Evolutionary conservation across 2,329 filamentous ascomycete species (phyloP), one percentile per base, ranked within the genome.

Genomic region (Pseudogymnoascus pannorum): DNA sequence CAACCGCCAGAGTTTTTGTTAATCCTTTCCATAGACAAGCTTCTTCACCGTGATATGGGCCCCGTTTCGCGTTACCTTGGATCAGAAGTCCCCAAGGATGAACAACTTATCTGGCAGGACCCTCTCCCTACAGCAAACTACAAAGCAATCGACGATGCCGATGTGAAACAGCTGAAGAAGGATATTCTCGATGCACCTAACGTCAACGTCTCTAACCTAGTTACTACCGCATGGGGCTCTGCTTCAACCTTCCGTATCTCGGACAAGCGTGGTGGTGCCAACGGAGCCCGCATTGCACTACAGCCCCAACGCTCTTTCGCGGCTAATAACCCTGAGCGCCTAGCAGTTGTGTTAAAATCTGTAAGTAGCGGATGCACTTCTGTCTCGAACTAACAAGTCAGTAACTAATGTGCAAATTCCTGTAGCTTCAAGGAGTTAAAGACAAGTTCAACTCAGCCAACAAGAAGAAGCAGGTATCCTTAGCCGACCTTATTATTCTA

Each of bases 261-360:
- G 66, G 81, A 84, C 75, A 84, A 84, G 78, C 81, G 81, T 69
- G 81, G 81, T 68, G 81, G 81, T 69, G 81, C 81, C 72, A 84
- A 84, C 65, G 81, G 81, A 67, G 81, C 78, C 48, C 81, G 81
- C 66, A 83, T 84, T 65, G 80, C 81, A 51, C 79, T 84, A 12
- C 74, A 74, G 61, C 81, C 81, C 20, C 79, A 82, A 73, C 80
- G 78, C 65, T 71, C 79, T 65, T 84, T 81, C 81, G 72, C 80
- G 69, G 76, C 80, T 65, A 84, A 84, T 76, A 81, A 82, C 73
- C 80, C 80, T 66, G 74, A 7, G 76, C 81, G 71, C 72, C 83
- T 60, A 18, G 29, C 14, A 12, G 24, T 20, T 24, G 59, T 60
- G 7, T 40, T 60, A 3, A 60, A 35, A 14, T 42, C 59, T 54